Conservation (phyloP, 768 basidiomycete species). For the Trametes cingulata region DNA sequence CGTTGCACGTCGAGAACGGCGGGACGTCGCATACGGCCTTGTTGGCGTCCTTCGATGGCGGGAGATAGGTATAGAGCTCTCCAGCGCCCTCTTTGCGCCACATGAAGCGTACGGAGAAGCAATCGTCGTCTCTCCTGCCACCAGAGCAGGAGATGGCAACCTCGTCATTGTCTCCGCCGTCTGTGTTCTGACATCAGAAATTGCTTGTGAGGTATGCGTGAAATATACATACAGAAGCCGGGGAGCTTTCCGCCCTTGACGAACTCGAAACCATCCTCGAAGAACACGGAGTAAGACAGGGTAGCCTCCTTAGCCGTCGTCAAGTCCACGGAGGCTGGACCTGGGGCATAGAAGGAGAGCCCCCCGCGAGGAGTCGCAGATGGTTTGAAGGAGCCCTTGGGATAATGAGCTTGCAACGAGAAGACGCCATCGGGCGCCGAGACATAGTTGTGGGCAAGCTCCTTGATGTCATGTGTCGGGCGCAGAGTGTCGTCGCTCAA, state of each 20-base stretch:
- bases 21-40: constrained; percentile 49
- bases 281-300: constrained; percentile 62
- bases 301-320: constrained; percentile 67
- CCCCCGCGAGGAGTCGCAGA: constrained; percentile 51
- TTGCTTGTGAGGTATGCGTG: neutral
- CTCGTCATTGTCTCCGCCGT: constrained; percentile 55
- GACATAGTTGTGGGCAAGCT: constrained; percentile 28
- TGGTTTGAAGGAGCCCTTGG: constrained; percentile 56
- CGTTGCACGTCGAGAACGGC: constrained; percentile 56
- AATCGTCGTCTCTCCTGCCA: constrained; percentile 56
- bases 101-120: constrained; percentile 77
- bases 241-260: constrained; percentile 72
- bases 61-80: constrained; percentile 51
- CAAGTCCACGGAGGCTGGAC: constrained; percentile 52
- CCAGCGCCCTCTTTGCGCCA: constrained; percentile 51
- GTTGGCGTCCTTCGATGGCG: constrained; percentile 48
- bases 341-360: constrained; percentile 71
- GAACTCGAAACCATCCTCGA: constrained; percentile 61
- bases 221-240: constrained; percentile 55
- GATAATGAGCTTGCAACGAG: constrained; percentile 30
- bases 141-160: constrained; percentile 65
- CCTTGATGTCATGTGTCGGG: constrained; percentile 19
- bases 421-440: constrained; percentile 27
- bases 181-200: constrained; percentile 28
- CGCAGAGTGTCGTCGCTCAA: constrained; percentile 29